phyloP scores from a whole-genome alignment of 352 stramenopile genomes.

The Phytophthora litchii region DNA sequence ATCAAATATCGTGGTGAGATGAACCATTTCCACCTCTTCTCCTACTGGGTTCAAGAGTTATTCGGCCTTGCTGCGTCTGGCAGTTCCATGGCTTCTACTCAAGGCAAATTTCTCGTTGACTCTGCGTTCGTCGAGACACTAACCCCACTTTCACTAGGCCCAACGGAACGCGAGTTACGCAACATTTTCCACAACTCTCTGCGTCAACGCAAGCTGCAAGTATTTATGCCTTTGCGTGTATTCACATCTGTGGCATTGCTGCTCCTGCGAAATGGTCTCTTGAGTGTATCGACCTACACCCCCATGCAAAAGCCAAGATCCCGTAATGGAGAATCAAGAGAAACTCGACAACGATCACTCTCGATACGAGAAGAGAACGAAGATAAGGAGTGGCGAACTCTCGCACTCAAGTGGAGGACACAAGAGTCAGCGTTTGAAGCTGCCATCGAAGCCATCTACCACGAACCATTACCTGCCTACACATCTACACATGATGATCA shows the following conservation, averaged over 20 bases:
- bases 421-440: slow-evolving; percentile 60
- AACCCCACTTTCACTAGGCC: slow-evolving; percentile 48
- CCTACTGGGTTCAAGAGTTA: slow-evolving; percentile 59
- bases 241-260: slow-evolving; percentile 71
- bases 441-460: slow-evolving; percentile 54
- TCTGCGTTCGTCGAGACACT: slow-evolving; percentile 52
- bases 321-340: not conserved
- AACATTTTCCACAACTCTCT: slow-evolving; percentile 78
- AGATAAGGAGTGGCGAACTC: slow-evolving; percentile 49
- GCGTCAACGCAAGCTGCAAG: slow-evolving; percentile 54
- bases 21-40: slow-evolving; percentile 70
- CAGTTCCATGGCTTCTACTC: not conserved
- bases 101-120: slow-evolving; percentile 49
- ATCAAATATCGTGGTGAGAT: slow-evolving; percentile 66
- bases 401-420: slow-evolving; percentile 60
- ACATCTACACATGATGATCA: not conserved
- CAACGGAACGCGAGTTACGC: slow-evolving; percentile 53
- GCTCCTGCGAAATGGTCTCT: slow-evolving; percentile 57
- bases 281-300: slow-evolving; percentile 63
- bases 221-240: slow-evolving; percentile 62
- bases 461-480: slow-evolving; percentile 1
- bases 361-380: slow-evolving; percentile 41
- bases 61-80: slow-evolving; percentile 40
- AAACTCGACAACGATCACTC: slow-evolving; percentile 15
- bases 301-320: slow-evolving; percentile 30